Evolutionary conservation across 2,329 filamentous ascomycete genomes (phyloP), one percentile per base, ranked within the genome.

Genomic region (Cercospora sp.): DNA sequence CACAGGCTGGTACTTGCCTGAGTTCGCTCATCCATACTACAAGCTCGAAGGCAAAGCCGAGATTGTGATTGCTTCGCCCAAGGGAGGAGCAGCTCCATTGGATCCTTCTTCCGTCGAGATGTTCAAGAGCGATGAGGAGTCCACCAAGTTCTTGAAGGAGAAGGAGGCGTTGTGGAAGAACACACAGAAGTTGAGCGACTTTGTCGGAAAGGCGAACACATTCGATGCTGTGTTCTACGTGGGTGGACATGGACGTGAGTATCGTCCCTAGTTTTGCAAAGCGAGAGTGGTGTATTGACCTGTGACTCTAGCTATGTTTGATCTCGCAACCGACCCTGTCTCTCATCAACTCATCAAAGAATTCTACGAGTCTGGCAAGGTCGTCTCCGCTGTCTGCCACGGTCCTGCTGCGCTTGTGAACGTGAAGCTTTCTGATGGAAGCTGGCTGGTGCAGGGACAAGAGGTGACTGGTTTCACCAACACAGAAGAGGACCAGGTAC

Each of bases 371-470:
- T 82, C 84, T 3, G 86, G 84, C 70, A 91, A 91, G 82, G 82
- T 87, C 64, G 84, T 91, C 13, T 81, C 87, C 0, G 87, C 89
- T 3, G 88, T 92, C 57, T 91, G 90, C 81, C 90, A 92, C 79
- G 90, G 88, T 5, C 87, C 89, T 2, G 86, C 86, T 3, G 90
- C 85, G 12, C 81, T 92, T 16, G 82, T 84, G 60, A 84, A 89
- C 72, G 89, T 86, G 39, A 86, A 83, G 73, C 74, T 83, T 20
- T 70, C 79, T 5, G 80, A 84, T 68, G 87, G 87, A 36, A 80
- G 82, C 70, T 81, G 82, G 61, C 79, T 91, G 9, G 77, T 91
- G 45, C 79, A 83, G 60, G 87, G 85, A 55, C 84, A 84, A 75
- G 79, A 83, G 57, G 86, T 88, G 26, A 90, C 88, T 0, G 88